phyloP scores from a whole-genome alignment of 2,329 filamentous ascomycete species.

The Penicillium rolfsii region DNA sequence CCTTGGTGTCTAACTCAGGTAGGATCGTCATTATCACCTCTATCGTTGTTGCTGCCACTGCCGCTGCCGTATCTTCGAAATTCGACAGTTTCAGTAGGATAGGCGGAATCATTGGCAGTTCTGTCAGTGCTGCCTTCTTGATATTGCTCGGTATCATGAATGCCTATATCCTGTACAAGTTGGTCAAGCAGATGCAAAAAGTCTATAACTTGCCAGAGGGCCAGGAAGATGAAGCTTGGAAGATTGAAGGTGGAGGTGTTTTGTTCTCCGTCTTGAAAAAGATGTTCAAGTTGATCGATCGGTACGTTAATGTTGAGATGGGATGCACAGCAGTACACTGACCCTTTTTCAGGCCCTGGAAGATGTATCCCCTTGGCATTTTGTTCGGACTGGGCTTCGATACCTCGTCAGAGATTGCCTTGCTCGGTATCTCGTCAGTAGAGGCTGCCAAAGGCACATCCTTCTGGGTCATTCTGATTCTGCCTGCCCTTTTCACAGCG shows the following conservation, averaged over 20 bases:
- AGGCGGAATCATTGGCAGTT: conserved; percentile 87
- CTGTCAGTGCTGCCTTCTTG: conserved; percentile 80
- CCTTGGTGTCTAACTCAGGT: background rate
- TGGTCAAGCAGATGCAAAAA: conserved; percentile 68
- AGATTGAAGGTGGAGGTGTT: conserved; percentile 76
- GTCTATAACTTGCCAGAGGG: conserved; percentile 58
- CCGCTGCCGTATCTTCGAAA: conserved; percentile 75
- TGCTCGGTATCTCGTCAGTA: conserved; percentile 86
- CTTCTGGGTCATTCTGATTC: conserved; percentile 92
- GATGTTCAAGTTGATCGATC: conserved; percentile 73
- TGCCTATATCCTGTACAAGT: conserved; percentile 77
- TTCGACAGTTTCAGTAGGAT: conserved; percentile 80
- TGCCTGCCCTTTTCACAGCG: conserved; percentile 86
- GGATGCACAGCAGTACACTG: background rate
- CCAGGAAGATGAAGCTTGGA: conserved; percentile 59
- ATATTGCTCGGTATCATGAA: conserved; percentile 83
- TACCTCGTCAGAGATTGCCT: conserved; percentile 89
- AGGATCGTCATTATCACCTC: conserved; percentile 85
- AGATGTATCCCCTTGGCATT: conserved; percentile 90
- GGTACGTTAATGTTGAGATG: conserved; percentile 32
- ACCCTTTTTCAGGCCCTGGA: conserved; percentile 64
- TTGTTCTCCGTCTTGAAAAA: conserved; percentile 71
- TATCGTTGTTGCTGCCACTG: conserved; percentile 87
- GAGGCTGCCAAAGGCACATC: conserved; percentile 83
- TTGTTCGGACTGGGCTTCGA: conserved; percentile 94